Base-by-base conservation (phyloP, 495 filamentous ascomycete genomes). In the Penicilliopsis zonata region DNA sequence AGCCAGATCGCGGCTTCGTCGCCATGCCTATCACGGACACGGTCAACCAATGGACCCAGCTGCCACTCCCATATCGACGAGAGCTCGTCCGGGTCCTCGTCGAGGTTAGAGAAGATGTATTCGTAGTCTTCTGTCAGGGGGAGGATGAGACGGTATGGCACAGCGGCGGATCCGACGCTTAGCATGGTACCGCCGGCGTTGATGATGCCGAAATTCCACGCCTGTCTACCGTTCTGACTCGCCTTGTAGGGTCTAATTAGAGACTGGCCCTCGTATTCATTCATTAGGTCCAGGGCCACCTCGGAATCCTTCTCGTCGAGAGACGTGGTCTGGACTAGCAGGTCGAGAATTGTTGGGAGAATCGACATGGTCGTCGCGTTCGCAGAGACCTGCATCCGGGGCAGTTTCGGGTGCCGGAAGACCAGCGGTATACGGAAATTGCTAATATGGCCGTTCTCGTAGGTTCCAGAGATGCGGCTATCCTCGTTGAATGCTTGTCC, bases 241-340 rank as follows among this genome's bases (percentile, higher is more conserved):
- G 46, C 28, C 22, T 54, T 43, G 27, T 54, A 56, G 0, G 61
- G 58, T 1, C 61, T 54, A 30, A 67, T 55, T 24, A 67, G 50
- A 1, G 59, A 64, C 21, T 67, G 63, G 17, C 59, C 63, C 43
- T 67, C 61, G 36, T 65, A 65, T 27, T 63, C 44, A 10, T 59
- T 53, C 10, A 61, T 48, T 2, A 67, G 37, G 16, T 58, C 49
- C 5, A 40, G 41, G 15, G 59, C 52, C 16, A 53, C 53, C 12
- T 46, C 33, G 3, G 37, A 45, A 35, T 53, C 50, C 4, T 33
- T 3, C 9, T 45, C 30, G 38, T 53, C 49, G 18, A 67, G 47
- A 9, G 63, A 67, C 21, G 43, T 36, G 15, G 56, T 53, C 9
- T 37, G 29, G 20, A 52, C 38, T 7, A 62, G 40, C 8, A 49